Conservation (phyloP, 2,329 filamentous ascomycete species). For the Curvularia sp. region DNA sequence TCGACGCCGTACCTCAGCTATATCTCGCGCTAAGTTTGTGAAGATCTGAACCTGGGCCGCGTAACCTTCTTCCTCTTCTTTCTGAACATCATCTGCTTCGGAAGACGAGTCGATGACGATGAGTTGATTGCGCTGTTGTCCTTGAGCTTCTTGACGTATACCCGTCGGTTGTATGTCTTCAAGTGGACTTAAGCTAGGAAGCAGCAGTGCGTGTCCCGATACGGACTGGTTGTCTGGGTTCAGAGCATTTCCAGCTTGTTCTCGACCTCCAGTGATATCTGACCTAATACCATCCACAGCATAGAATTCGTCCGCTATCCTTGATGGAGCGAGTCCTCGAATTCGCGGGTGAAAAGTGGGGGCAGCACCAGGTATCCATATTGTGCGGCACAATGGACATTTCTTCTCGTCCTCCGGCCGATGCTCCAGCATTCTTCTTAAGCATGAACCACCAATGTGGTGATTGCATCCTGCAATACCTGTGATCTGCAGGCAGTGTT, state of each 20-base stretch:
- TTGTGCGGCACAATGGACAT: conserved; percentile 32
- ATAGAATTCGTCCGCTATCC: not conserved
- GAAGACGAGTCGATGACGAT: conserved; percentile 15
- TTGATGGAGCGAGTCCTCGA: not conserved
- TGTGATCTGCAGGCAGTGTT: conserved; percentile 24
- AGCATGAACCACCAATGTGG: conserved; percentile 23
- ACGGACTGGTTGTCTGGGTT: not conserved
- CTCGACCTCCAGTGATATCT: not conserved
- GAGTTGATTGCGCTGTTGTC: not conserved
- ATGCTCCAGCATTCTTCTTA: conserved; percentile 17
- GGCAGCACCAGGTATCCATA: conserved; percentile 23
- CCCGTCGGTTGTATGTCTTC: too few relatives aligned
- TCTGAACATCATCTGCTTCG: conserved; percentile 6
- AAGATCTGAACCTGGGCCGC: conserved; percentile 14
- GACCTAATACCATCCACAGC: not conserved
- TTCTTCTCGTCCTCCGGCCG: conserved; percentile 21
- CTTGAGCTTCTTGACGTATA: not conserved
- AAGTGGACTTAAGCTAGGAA: too few relatives aligned
- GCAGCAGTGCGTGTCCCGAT: not conserved
- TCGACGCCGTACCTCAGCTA: conserved; percentile 18
- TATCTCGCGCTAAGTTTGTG: conserved; percentile 14
- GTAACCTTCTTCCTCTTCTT: conserved; percentile 11
- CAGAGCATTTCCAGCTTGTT: not conserved
- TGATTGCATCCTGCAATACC: conserved; percentile 26
- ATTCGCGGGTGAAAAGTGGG: not conserved